Base-by-base conservation (phyloP, 2,329 filamentous ascomycete genomes). In the Colletotrichum orchidophilum region DNA sequence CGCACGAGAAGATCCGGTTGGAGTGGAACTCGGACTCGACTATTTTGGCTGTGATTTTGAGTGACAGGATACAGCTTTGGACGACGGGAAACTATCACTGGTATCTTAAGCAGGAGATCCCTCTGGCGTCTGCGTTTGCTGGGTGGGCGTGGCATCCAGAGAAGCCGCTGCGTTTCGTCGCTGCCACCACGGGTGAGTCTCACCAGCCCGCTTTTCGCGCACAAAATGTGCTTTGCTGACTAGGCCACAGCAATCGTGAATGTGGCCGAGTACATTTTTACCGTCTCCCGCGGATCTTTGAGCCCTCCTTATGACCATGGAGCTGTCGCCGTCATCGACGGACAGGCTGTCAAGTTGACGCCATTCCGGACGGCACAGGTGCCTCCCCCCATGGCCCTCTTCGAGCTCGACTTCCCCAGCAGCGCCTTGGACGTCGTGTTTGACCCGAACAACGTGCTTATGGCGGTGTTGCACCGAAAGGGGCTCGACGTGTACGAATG, bases 21-120 rank as follows among this genome's bases (percentile, higher is more conserved):
- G 87, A 89, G 58, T 99, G 96, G 96, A 99, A 98, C 78, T 87
- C 90, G 5, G 96, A 99, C 79, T 99, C 96, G 0, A 96, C 92
- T 1, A 94, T 97, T 0, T 86, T 99, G 55, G 95, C 96, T 6
- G 91, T 98, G n/a, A 86, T 89, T 1, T 90, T 95, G 75, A 84
- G 85, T 35, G 89, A 95, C 74, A 88, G 90, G 66, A 84, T 96
- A n/a, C 96, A 99, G 78, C 84, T 99, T 1, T 99, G 96, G 96
- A 97, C 95, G 0, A 97, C 93, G 87, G 93, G 94, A 24, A 99
- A 99, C 80, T 99, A 99, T 76, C 94, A 98, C 79, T 99, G 96
- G 89, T 98, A 98, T 80, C 86, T 99, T 18, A 99, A 99, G 83
- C 95, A 97, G 79, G 95, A 98, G 78, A 86, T 98, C 7, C 82